Base-by-base conservation (phyloP, 306 rosid species). In the Trifolium subterraneum region DNA sequence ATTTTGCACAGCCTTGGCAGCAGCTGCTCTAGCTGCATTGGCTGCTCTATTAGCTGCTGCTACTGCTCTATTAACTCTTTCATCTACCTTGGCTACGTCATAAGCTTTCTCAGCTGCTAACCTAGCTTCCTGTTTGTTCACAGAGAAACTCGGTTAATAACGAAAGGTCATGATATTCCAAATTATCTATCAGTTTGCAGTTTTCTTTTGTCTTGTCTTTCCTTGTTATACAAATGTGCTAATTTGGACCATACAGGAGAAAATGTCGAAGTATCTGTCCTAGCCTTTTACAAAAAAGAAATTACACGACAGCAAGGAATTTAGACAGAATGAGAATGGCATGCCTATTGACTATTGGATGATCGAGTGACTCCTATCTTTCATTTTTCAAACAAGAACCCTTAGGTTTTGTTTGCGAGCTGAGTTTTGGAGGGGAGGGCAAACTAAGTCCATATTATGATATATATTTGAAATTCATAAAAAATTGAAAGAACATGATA, bases 21-120 rank as follows among this genome's bases (percentile, higher is more conserved):
- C 92, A 29, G 97, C 96, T 64, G 92, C 93, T 85, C 97, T 88
- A 64, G 97, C 99, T 59, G 98, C 98, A 80, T 92, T 95, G 56
- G 98, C 99, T 22, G 98, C 92, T 79, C 90, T 89, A 77, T 95
- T 95, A 9, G 99, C 97, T 4, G 96, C 93, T 6, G 90, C 79
- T 61, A 92, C 97, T 19, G 98, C 90, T 83, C 96, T 86, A 81
- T 87, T 95, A 65, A 95, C 99, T 80, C 99, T 85, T 81, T 95
- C 99, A 44, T 95, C 99, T 68, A 95, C 99, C 87, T 90, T 95
- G 16, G 89, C 88, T 69, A 92, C 97, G 50, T 90, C 96, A 42
- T 92, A 90, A 36, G 99, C 96, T 69, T 85, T 95, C 82, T 88
- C 91, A 2, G 93, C 97, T 8, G 96, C 96, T 74, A 90, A 76